These are phyloP conservation scores for Protomyces macrosporus DNA, from an alignment of 1,139 yeast species.

Conservation along the genomic window DNA sequence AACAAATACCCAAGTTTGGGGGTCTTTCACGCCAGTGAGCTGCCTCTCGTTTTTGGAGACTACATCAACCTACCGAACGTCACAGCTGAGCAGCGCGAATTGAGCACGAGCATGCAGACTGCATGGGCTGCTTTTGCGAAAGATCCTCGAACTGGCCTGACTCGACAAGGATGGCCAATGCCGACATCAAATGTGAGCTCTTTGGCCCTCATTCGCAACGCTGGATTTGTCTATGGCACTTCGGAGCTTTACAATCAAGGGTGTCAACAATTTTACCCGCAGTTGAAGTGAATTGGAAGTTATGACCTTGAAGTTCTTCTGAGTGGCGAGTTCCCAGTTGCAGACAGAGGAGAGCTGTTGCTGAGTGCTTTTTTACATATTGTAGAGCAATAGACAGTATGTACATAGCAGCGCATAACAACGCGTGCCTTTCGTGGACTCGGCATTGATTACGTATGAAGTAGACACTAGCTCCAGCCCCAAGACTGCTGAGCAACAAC, in stretches of 20 bases:
- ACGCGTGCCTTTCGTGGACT: too few species aligned
- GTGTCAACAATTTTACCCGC: background rate
- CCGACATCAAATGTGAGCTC: slow-evolving; percentile 4
- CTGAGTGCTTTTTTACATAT: too few species aligned
- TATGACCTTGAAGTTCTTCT: too few species aligned
- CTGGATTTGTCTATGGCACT: background rate
- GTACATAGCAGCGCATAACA: too few species aligned
- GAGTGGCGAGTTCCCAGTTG: too few species aligned
- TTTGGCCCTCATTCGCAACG: background rate
- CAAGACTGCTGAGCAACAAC: too few species aligned
- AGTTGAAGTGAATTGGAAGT: too few species aligned
- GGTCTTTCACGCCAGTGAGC: slow-evolving; percentile 13
- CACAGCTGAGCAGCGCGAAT: background rate
- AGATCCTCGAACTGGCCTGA: slow-evolving; percentile 5
- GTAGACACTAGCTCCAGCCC: too few species aligned
- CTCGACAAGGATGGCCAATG: slow-evolving; percentile 10
- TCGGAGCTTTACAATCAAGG: background rate
- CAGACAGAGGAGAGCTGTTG: too few species aligned
- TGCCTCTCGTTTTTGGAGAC: slow-evolving; percentile 15
- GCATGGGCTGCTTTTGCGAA: slow-evolving; percentile 22
- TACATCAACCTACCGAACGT: slow-evolving; percentile 3
- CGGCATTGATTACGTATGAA: too few species aligned
- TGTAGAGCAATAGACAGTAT: too few species aligned
- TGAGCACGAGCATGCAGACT: slow-evolving; percentile 11
- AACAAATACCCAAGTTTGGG: slow-evolving; percentile 5